Base-by-base conservation (phyloP, 177 flowering plant species). In the Vitis hybrid region DNA sequence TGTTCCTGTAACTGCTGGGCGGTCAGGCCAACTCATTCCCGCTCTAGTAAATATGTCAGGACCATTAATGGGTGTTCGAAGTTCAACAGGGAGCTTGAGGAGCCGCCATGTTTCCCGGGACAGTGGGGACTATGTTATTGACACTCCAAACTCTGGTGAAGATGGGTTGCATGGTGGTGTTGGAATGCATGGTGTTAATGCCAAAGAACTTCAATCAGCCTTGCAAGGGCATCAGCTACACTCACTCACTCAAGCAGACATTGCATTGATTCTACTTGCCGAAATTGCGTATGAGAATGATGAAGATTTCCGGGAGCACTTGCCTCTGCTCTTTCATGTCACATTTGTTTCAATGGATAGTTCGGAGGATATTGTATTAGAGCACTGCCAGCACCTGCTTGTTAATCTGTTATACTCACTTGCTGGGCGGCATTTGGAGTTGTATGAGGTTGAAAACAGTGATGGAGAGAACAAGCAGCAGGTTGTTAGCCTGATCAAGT, bases 271-370 rank as follows among this genome's bases (percentile, higher is more conserved):
- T 78, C 84, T 95, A 64, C 92, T 95, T 51, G 97, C 99, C 11
- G 99, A 95, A 80, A 95, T 93, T 69, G 99, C 99, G 64, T 95
- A 95, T 74, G 99, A 95, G 80, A 95, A 95, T 67, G 99, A 95
- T 80, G 99, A 95, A 77, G 99, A 95, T 78, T 88, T 91, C 64
- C 88, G 97, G 0, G 91, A 85, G 73, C 90, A 91, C 78, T 75
- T 90, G 76, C 99, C 99, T 53, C 80, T 95, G 73, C 95, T 95
- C 50, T 95, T 95, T 72, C 99, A 95, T 67, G 98, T 93, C 54
- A 93, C 89, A 4, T 93, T 95, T 85, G 99, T 95, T 71, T 92
- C 93, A 14, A 95, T 95, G 99, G 99, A 95, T 78, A 95, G 98
- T 68, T 96, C 99, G 12, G 99, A 96, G 74, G 99, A 94, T 72